A percentile compares a stretch with the other conserved stretches of the same genome.
phyloP scores from a whole-genome alignment of 768 basidiomycete genomes.

The Neoboletus brunneissimus region DNA sequence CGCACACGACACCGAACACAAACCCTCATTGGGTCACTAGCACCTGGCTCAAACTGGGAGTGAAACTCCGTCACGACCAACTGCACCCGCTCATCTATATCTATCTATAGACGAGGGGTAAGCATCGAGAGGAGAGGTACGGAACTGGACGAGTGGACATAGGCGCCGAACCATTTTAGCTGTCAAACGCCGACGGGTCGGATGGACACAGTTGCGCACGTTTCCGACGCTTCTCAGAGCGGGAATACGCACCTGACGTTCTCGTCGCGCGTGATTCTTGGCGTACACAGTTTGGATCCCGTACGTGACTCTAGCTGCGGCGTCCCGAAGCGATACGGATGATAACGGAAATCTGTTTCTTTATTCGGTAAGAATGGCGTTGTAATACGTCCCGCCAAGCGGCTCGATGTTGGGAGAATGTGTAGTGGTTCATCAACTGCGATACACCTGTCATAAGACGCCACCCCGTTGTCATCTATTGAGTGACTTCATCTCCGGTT shows the following conservation, averaged over 20 bases:
- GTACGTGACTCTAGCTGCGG: not conserved
- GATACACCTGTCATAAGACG: not conserved
- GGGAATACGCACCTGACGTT: not conserved
- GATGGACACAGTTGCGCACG: not conserved
- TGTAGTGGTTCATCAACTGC: not conserved
- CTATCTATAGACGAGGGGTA: slow-evolving; percentile 6
- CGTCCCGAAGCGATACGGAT: not conserved
- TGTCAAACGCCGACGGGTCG: not conserved
- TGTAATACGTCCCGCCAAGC: no score
- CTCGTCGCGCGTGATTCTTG: not conserved
- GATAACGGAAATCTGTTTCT: not conserved
- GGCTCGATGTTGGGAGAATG: no score
- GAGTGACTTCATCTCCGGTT: no score
- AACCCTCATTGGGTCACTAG: not conserved
- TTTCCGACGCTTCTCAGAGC: not conserved
- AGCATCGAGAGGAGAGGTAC: not conserved
- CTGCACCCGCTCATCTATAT: not conserved
- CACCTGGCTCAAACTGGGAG: not conserved
- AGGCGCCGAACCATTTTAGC: not conserved
- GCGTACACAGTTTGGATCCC: not conserved
- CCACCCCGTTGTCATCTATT: no score
- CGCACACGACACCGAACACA: not conserved
- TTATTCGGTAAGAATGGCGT: not conserved
- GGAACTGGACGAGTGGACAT: not conserved
- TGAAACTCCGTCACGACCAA: not conserved